Evolutionary conservation across 306 rosid genomes (phyloP).

Genomic region (Canavalia ensiformis): DNA sequence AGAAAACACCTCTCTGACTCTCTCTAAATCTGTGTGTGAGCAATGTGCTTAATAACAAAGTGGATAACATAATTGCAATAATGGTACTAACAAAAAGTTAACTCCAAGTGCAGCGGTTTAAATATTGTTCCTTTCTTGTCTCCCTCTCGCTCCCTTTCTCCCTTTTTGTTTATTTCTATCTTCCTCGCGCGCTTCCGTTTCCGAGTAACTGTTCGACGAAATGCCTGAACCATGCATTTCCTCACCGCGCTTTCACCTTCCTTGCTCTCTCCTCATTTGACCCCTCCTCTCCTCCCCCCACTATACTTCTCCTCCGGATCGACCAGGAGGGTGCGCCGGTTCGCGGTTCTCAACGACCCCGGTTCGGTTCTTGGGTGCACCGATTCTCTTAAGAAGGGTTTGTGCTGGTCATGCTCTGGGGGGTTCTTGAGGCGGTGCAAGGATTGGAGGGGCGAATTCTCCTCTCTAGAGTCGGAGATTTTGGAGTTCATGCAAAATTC

Average conservation of each 20-base stretch:
- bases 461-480: conserved; percentile 71
- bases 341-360: conserved; percentile 9
- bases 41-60: neutral
- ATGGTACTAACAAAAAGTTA: neutral
- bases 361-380: conserved; percentile 26
- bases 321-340: conserved; percentile 28
- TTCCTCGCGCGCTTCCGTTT: neutral
- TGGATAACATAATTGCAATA: neutral
- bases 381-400: conserved; percentile 12
- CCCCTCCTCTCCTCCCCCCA: conserved; percentile 35
- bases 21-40: neutral
- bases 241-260: conserved; percentile 40
- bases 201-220: conserved; percentile 72
- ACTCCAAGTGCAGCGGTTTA: too few relatives aligned
- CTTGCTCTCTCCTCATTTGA: conserved; percentile 37
- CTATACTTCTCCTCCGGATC: conserved; percentile 12
- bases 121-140: neutral
- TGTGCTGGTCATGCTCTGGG: conserved; percentile 56
- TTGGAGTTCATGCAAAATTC: conserved; percentile 88
- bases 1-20: neutral
- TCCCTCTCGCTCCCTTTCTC: neutral
- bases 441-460: conserved; percentile 60
- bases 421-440: conserved; percentile 67
- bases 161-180: neutral
- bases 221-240: conserved; percentile 89